A percentile compares a stretch with the other conserved stretches of the same genome.
Conservation (phyloP, 495 filamentous ascomycete genomes). For the Aspergillus egyptiacus region DNA sequence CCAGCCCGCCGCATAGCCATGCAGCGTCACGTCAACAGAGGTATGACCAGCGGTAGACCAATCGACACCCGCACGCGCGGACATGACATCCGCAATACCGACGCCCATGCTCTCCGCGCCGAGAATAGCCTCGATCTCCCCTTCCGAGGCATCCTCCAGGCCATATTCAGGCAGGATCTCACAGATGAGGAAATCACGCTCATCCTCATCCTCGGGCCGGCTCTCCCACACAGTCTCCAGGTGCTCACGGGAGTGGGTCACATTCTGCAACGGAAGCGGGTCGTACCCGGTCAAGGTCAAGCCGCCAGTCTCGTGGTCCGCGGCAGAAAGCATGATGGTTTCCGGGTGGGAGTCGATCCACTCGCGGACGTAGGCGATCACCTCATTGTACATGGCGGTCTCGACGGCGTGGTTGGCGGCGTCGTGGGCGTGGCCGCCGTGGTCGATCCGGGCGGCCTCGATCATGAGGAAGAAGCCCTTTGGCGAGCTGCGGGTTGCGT, state of each 20-base stretch:
- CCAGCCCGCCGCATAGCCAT: neutral
- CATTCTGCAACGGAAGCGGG: neutral
- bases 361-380: conserved; percentile 3
- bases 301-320: conserved; percentile 4
- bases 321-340: conserved; percentile 4
- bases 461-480: conserved; percentile 9
- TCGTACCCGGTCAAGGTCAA: conserved; percentile 3
- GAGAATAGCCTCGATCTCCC: neutral
- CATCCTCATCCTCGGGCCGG: neutral
- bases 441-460: conserved; percentile 7
- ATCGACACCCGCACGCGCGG: neutral
- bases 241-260: neutral
- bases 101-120: neutral
- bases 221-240: conserved; percentile 1
- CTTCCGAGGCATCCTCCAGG: neutral
- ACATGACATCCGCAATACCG: neutral
- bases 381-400: conserved; percentile 3
- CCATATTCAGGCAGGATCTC: conserved; percentile 1
- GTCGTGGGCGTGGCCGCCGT: conserved; percentile 5
- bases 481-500: neutral
- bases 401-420: conserved; percentile 5
- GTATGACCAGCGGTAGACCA: conserved; percentile 5
- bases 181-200: neutral
- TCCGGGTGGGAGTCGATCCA: conserved; percentile 8
- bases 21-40: conserved; percentile 6